Evolutionary conservation across 2,329 filamentous ascomycete genomes (phyloP).

Genomic region (Sporothrix pallida): DNA sequence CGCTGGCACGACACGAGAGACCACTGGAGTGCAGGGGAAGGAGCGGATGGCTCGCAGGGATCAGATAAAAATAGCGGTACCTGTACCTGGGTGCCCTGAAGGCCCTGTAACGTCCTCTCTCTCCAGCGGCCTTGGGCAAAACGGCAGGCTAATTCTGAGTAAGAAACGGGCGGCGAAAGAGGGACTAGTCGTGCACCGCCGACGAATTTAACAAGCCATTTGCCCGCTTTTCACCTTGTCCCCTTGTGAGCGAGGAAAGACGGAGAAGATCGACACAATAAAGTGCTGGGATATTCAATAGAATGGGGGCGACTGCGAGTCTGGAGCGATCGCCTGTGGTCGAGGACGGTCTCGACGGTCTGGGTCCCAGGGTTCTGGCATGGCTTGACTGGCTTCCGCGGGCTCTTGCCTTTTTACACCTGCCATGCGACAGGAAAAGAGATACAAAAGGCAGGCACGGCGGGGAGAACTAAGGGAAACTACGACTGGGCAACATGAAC

Average conservation of each 20-base stretch:
- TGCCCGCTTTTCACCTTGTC: not conserved
- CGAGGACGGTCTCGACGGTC: not conserved
- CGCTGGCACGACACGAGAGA: conserved; percentile 4
- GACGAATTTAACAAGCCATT: not conserved
- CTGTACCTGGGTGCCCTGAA: not conserved
- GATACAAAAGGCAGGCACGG: not conserved
- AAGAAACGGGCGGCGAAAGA: not conserved
- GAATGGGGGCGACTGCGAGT: not conserved
- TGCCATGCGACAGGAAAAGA: not conserved
- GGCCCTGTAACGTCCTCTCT: too few species aligned
- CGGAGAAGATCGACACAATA: not conserved
- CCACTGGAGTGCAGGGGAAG: not conserved
- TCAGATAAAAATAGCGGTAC: conserved; percentile 11
- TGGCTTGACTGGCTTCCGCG: not conserved
- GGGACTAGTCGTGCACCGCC: not conserved
- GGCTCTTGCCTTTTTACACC: conserved; percentile 13
- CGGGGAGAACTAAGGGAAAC: not conserved
- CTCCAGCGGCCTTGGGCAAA: too few species aligned
- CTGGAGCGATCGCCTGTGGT: not conserved
- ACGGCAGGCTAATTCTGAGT: not conserved
- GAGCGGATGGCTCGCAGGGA: not conserved
- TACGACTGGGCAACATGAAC: not conserved
- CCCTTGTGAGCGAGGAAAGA: not conserved
- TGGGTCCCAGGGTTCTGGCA: not conserved
- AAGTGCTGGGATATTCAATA: not conserved